Conservation (phyloP, 176 grass and related monocot genomes). For the Pontederia crassipes region DNA sequence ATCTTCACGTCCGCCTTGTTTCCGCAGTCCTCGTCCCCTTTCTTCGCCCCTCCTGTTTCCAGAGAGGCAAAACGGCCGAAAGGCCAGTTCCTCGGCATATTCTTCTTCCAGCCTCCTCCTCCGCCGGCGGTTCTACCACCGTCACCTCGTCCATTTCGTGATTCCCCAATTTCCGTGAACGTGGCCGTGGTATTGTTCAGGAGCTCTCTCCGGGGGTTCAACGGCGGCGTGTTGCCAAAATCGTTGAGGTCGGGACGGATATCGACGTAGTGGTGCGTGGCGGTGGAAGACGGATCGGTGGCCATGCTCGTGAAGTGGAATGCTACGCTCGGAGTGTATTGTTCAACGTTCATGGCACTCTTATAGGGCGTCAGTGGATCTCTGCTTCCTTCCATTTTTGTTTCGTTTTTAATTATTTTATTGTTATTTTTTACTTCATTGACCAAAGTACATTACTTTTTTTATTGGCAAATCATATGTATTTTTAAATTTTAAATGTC, state of each 20-base stretch:
- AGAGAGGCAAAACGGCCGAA: slow-evolving; percentile 73
- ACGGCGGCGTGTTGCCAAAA: not conserved
- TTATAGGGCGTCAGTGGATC: no score
- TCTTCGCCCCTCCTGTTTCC: slow-evolving; percentile 56
- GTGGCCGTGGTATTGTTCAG: slow-evolving; percentile 38
- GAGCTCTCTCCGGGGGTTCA: slow-evolving; percentile 10
- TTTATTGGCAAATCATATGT: no score
- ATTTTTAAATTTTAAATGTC: no score
- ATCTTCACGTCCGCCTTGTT: slow-evolving; percentile 10
- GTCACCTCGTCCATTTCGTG: no score
- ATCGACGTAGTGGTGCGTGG: slow-evolving; percentile 26
- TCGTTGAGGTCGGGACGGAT: slow-evolving; percentile 29
- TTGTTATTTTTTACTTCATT: no score
- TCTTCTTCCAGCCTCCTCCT: slow-evolving; percentile 29
- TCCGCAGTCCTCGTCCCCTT: slow-evolving; percentile 19
- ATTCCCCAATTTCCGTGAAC: not conserved
- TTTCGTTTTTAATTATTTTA: no score
- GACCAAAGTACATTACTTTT: no score
- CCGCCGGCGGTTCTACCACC: no score
- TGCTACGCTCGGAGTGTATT: not conserved
- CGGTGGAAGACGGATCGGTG: slow-evolving; percentile 24
- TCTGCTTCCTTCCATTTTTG: no score
- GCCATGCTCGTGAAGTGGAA: slow-evolving; percentile 32
- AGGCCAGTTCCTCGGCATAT: slow-evolving; percentile 27
- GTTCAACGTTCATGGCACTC: no score